These are phyloP conservation scores for Dactylonectria estremocensis DNA, from an alignment of 2,329 filamentous ascomycete genomes.

Conservation along the genomic window DNA sequence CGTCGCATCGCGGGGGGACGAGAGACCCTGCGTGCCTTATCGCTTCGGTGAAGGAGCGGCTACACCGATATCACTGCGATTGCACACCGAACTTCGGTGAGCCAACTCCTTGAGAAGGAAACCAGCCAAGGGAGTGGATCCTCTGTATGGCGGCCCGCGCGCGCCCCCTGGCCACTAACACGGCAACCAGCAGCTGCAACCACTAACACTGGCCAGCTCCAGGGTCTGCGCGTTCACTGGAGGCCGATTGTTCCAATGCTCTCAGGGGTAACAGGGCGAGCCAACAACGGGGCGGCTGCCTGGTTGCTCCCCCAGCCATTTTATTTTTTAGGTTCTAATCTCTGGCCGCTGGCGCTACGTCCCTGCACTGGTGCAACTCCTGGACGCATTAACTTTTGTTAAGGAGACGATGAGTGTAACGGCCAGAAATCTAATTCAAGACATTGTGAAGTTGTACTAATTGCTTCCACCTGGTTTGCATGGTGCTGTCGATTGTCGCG, in stretches of 20 bases:
- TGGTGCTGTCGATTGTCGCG: not conserved
- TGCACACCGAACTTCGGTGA: slow-evolving; percentile 8
- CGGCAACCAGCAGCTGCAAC: slow-evolving; percentile 14
- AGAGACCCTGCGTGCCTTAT: slow-evolving; percentile 17
- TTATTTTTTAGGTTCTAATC: slow-evolving; percentile 38
- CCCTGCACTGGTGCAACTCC: slow-evolving; percentile 47
- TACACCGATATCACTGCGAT: slow-evolving; percentile 12
- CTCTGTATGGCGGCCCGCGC: slow-evolving; percentile 3
- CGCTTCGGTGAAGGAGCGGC: slow-evolving; percentile 16
- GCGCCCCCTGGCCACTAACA: slow-evolving; percentile 14
- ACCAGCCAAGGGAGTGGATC: not conserved
- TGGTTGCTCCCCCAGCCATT: slow-evolving; percentile 47
- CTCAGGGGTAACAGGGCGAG: slow-evolving; percentile 3
- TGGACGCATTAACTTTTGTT: slow-evolving; percentile 52
- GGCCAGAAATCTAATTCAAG: not conserved
- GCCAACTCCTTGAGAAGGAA: not conserved
- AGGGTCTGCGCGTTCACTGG: slow-evolving; percentile 9
- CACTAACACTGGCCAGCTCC: slow-evolving; percentile 12
- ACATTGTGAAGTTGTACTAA: not conserved
- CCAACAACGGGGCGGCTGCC: slow-evolving; percentile 27
- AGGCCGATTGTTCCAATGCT: slow-evolving; percentile 6
- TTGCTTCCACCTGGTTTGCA: not conserved
- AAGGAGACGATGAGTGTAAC: slow-evolving; percentile 24
- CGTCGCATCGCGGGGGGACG: not conserved
- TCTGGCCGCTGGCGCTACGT: slow-evolving; percentile 12